These are phyloP conservation scores for Lablab purpureus DNA, from an alignment of 306 rosid species.

Conservation along the genomic window DNA sequence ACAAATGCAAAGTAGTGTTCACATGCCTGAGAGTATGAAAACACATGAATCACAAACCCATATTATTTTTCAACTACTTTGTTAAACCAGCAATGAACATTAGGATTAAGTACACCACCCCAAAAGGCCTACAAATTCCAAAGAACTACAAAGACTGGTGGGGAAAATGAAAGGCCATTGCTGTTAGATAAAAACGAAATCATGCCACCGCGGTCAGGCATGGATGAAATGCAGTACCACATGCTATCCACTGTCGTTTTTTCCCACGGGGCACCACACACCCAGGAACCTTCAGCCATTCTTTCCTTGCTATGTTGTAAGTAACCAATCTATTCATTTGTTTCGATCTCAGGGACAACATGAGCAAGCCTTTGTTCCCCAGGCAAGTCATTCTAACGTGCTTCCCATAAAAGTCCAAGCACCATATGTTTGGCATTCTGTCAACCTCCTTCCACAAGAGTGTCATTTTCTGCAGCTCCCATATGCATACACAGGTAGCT, in stretches of 20 bases:
- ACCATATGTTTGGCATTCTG: slow-evolving; percentile 99
- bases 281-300: slow-evolving; percentile 87
- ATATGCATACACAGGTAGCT: slow-evolving; percentile 90
- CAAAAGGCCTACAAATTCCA: slow-evolving; percentile 41
- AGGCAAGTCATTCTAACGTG: slow-evolving; percentile 92
- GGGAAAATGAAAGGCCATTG: slow-evolving; percentile 32
- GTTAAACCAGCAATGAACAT: slow-evolving; percentile 44
- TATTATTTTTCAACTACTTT: slow-evolving; percentile 48
- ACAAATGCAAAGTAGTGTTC: slow-evolving; percentile 42
- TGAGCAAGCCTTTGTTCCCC: slow-evolving; percentile 93
- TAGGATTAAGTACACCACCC: slow-evolving; percentile 40
- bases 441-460: slow-evolving; percentile 99
- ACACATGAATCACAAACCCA: slow-evolving; percentile 40
- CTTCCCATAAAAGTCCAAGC: slow-evolving; percentile 98
- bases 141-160: slow-evolving; percentile 28
- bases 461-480: slow-evolving; percentile 97
- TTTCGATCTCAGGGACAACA: slow-evolving; percentile 80
- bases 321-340: slow-evolving; percentile 77
- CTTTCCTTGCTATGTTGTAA: slow-evolving; percentile 66
- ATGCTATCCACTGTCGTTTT: slow-evolving; percentile 75
- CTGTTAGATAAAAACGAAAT: slow-evolving; percentile 45
- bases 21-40: slow-evolving; percentile 48
- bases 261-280: slow-evolving; percentile 74
- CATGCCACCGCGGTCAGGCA: slow-evolving; percentile 73
- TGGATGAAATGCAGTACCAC: slow-evolving; percentile 86